Conservation (phyloP, 768 basidiomycete species). For the Naganishia onofrii region DNA sequence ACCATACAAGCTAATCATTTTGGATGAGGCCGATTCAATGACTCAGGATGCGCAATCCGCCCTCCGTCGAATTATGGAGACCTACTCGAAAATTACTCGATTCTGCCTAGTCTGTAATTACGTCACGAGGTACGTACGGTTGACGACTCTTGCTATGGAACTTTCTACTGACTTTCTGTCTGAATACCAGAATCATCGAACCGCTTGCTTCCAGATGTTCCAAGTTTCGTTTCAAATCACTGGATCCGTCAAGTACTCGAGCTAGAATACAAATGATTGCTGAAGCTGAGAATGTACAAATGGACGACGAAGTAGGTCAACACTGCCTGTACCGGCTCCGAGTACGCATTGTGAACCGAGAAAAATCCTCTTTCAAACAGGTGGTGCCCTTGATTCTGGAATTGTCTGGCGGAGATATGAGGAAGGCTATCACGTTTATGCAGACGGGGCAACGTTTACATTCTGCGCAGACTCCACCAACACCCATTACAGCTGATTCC, state of each 20-base stretch:
- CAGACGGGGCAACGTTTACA: conserved; percentile 91
- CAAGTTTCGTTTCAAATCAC: conserved; percentile 94
- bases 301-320: conserved; percentile 52
- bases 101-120: conserved; percentile 99
- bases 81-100: conserved; percentile 91
- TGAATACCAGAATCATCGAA: conserved; percentile 78
- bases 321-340: not conserved
- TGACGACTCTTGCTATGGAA: not conserved
- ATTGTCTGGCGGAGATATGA: conserved; percentile 80
- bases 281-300: conserved; percentile 64
- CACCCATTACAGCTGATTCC: conserved; percentile 69
- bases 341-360: not conserved
- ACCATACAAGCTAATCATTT: conserved; percentile 96
- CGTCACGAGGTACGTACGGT: conserved; percentile 76
- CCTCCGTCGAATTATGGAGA: conserved; percentile 97
- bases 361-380: conserved; percentile 28
- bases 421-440: conserved; percentile 94
- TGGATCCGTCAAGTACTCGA: conserved; percentile 74
- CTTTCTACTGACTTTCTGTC: not conserved
- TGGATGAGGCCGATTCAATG: conserved; percentile 99
- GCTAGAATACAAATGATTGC: conserved; percentile 78
- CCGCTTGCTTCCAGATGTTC: conserved; percentile 97
- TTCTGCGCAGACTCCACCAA: conserved; percentile 67
- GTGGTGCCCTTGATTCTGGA: conserved; percentile 47
- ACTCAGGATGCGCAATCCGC: conserved; percentile 99